Evolutionary conservation across 805 yeast species (phyloP), one percentile per base, ranked within the genome.

Genomic region (Metschnikowia proteae): DNA sequence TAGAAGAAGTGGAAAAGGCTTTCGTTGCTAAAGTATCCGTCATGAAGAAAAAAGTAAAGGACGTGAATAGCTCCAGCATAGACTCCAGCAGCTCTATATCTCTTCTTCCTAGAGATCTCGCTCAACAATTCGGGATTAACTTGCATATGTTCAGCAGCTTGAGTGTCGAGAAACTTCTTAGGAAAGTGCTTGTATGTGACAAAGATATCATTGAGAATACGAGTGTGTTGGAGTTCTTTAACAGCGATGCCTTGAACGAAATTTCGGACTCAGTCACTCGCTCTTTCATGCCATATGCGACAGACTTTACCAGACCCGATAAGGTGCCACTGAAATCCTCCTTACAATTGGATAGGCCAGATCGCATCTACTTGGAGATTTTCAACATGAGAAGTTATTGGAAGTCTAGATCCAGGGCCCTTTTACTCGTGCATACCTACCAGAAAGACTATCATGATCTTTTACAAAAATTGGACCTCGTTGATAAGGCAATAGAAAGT

Each of bases 101-200:
- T 0, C 84, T 84, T 53, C 74, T 94, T 44, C 79, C 96, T 1
- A 75, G 95, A 51, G 97, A 92, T 33, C 45, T 84, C 17, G 83
- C 88, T 1, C 94, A 86, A 58, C 91, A 86, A 60, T 85, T 86
- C 66, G 89, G 89, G 36, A 86, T 86, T 57, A 86, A 86, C 59
- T 70, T 86, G 47, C 91, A 86, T 58, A 73, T 79, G 60, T 86
- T 79, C 62, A 77, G 81, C 17, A 65, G 66, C 29, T 60, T 76
- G 31, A 60, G 77, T 3, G 89, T 79, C 38, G 79, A 74, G 26
- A 82, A 80, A 37, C 70, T 86, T 49, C 72, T 84, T 2, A 46
- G 54, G 3, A 78, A 76, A 59, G 80, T 86, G 2, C 70, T 86
- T 49, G 60, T 68, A 31, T 86, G 95, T 69, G 88, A 84, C 50